Conservation (phyloP, 345 rosid species). For the Draba incana region DNA sequence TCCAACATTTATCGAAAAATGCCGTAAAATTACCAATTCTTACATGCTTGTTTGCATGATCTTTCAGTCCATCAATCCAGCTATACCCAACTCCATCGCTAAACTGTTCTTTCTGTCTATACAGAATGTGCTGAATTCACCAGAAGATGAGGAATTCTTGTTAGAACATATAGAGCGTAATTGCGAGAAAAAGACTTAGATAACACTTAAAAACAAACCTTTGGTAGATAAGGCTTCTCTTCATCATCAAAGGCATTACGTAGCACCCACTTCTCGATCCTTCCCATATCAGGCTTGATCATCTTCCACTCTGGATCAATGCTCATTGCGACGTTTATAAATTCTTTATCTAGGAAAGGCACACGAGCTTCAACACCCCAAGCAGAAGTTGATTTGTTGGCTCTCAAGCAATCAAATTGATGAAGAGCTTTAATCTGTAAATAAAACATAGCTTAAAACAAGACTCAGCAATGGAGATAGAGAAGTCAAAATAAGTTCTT, state of each 20-base stretch:
- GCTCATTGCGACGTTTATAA: constrained; percentile 65
- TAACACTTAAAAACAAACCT: constrained; percentile 44
- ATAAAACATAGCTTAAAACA: not conserved
- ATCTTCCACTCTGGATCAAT: constrained; percentile 86
- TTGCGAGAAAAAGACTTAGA: not conserved
- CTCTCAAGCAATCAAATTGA: constrained; percentile 86
- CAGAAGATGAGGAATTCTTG: constrained; percentile 25
- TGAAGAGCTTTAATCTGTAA: constrained; percentile 81
- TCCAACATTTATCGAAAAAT: not conserved
- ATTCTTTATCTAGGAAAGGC: constrained; percentile 80
- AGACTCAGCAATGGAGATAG: not conserved
- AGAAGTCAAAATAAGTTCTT: not conserved
- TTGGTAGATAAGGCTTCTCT: constrained; percentile 67
- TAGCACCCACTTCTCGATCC: constrained; percentile 82
- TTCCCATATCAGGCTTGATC: constrained; percentile 70
- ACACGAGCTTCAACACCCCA: constrained; percentile 94
- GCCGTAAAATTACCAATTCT: not conserved
- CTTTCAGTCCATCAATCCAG: constrained; percentile 86
- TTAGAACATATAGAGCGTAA: constrained; percentile 21
- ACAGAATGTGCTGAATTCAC: constrained; percentile 59
- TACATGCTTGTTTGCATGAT: constrained; percentile 70
- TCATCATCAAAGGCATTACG: constrained; percentile 88
- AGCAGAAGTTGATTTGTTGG: constrained; percentile 80
- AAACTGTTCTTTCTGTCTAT: constrained; percentile 87
- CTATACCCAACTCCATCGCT: constrained; percentile 90